A percentile compares a stretch with the other conserved stretches of the same genome.
These are phyloP conservation scores for Elsinoe fawcettii DNA, from an alignment of 2,329 filamentous ascomycete genomes.

Conservation along the genomic window DNA sequence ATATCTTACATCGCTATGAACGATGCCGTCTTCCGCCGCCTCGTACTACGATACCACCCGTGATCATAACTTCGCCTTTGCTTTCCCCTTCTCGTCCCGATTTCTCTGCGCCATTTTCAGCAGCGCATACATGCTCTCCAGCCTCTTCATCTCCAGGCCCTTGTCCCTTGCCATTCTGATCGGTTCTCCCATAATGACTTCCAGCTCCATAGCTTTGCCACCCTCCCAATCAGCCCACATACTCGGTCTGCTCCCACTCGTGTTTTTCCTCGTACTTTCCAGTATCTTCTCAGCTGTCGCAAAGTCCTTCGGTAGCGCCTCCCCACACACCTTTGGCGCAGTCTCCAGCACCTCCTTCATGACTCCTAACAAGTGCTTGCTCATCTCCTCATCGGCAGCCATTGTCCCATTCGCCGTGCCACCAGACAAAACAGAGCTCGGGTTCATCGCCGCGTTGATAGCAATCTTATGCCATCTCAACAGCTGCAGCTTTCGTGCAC, in stretches of 20 bases:
- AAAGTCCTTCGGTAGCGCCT: constrained; percentile 52
- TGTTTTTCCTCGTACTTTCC: constrained; percentile 55
- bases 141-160: constrained; percentile 57
- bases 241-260: constrained; percentile 49
- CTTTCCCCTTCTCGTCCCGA: constrained; percentile 32
- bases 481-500: constrained; percentile 59
- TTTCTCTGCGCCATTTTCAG: constrained; percentile 54
- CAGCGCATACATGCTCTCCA: constrained; percentile 61
- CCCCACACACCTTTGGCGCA: constrained; percentile 55
- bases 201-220: constrained; percentile 59
- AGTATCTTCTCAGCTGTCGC: constrained; percentile 57
- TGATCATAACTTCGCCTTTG: background rate
- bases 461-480: constrained; percentile 70
- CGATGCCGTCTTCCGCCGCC: background rate
- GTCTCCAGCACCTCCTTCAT: constrained; percentile 64
- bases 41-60: background rate
- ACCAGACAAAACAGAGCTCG: constrained; percentile 59
- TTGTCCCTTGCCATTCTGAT: constrained; percentile 55
- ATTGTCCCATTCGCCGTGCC: constrained; percentile 60
- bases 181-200: constrained; percentile 65
- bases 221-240: constrained; percentile 66
- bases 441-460: constrained; percentile 70
- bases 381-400: constrained; percentile 55
- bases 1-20: background rate
- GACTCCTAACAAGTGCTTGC: constrained; percentile 53